Conservation (phyloP, 805 yeast genomes). For the Nakazawaea ishiwadae region DNA sequence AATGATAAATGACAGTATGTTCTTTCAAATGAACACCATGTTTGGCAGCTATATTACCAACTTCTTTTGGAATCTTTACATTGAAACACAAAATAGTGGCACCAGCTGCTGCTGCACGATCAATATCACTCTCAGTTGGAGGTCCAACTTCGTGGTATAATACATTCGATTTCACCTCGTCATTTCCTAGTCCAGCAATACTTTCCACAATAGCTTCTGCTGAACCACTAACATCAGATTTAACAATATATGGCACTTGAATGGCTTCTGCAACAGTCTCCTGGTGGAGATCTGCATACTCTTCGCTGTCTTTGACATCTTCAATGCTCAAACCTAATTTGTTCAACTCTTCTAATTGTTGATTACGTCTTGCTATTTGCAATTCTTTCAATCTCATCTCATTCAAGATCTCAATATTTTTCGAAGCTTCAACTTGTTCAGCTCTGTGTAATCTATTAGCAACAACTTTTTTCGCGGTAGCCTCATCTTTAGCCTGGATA, state of each 20-base stretch:
- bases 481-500: constrained; percentile 70
- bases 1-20: constrained; percentile 79
- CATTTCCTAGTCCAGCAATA: constrained; percentile 78
- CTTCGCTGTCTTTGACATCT: constrained; percentile 33
- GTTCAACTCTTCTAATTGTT: constrained; percentile 50
- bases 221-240: constrained; percentile 93
- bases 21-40: constrained; percentile 53
- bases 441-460: constrained; percentile 55
- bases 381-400: constrained; percentile 53
- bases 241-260: constrained; percentile 59
- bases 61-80: constrained; percentile 59
- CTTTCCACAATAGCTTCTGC: constrained; percentile 89
- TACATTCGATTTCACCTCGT: constrained; percentile 70
- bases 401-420: constrained; percentile 69
- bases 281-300: constrained; percentile 18
- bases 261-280: constrained; percentile 22
- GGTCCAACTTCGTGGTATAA: constrained; percentile 75
- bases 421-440: constrained; percentile 49
- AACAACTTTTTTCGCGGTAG: constrained; percentile 69
- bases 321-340: constrained; percentile 55
- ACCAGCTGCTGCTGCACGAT: constrained; percentile 61
- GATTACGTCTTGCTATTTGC: constrained; percentile 47
- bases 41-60: constrained; percentile 51
- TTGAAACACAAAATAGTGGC: constrained; percentile 82
- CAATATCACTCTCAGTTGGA: constrained; percentile 62